Base-by-base conservation (phyloP, 2,329 filamentous ascomycete species). In the Truncatella angustata region DNA sequence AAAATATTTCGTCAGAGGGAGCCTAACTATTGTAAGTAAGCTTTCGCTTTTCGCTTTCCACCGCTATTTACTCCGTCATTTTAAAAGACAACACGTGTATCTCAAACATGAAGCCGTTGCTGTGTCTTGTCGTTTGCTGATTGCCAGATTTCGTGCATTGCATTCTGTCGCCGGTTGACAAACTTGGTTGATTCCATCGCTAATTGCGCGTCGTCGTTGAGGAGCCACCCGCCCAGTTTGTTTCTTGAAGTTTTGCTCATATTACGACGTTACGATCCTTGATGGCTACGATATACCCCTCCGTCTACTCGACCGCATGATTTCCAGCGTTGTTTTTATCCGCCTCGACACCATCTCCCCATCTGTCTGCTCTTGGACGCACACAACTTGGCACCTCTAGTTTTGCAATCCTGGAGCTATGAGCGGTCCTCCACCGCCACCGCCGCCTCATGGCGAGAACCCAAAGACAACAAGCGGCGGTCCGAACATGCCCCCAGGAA, bases 371-470 rank as follows among this genome's bases (percentile, higher is more conserved):
- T n/a, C n/a, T 18, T 28, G n/a, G n/a, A 2, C 24, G 14, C 48
- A 11, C 11, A 40, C 14, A 21, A 23, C 9, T 50, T 21, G 32
- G 14, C 18, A 47, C 36, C 46, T 16, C 52, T 28, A 30, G 36
- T 34, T n/a, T 42, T 16, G 12, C 21, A 6, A 48, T n/a, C 32
- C 35, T 42, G 4, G 23, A 5, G 35, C 26, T 16, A 55, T 55
- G 53, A 51, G 51, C 43, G 53, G 50, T 23, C 50, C 53, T 34
- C 53, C 53, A 24, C 53, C 53, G 58, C 91, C 90, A 60, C 90
- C 89, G 59, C 91, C 91, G 66, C 91, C 90, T 57, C 91, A 96
- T 73, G 91, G 91, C 71, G 80, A 85, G 65, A 87, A 85, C 60
- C 88, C 90, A 46, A 86, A 86, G 68, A 82, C 82, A 18, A 79